These are phyloP conservation scores for Phialophora chinensis DNA, from an alignment of 2,329 filamentous ascomycete genomes.

Conservation along the genomic window DNA sequence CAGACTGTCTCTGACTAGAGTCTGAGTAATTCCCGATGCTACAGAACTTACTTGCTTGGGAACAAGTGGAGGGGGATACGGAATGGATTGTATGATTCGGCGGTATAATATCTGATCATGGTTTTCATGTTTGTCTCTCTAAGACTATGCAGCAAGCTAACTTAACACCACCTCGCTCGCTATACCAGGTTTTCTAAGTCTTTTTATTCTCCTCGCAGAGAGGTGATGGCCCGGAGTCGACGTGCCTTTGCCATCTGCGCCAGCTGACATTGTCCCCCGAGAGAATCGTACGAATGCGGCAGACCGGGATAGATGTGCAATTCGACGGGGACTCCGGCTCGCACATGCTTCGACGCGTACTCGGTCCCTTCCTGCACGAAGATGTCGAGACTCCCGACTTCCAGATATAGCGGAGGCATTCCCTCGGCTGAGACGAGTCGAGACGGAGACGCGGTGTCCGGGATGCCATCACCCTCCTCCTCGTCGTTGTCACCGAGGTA, in stretches of 20 bases:
- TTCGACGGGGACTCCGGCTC: constrained; percentile 52
- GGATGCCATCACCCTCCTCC: constrained; percentile 44
- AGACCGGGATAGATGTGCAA: constrained; percentile 54
- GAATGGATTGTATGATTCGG: background rate
- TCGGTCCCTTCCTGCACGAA: constrained; percentile 52
- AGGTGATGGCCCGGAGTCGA: constrained; percentile 28
- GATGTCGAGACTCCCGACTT: constrained; percentile 52
- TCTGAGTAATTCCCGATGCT: background rate
- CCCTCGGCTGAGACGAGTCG: constrained; percentile 47
- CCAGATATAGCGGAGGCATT: constrained; percentile 54
- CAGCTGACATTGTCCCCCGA: constrained; percentile 31
- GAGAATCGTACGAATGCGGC: constrained; percentile 50
- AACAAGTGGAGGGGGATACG: background rate
- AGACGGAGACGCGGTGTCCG: constrained; percentile 46
- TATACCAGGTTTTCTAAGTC: background rate
- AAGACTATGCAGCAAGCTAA: background rate
- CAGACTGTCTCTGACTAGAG: background rate
- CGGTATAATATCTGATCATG: background rate
- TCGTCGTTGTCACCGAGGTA: constrained; percentile 41
- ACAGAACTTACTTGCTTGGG: background rate
- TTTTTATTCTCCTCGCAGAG: background rate
- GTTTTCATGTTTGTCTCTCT: background rate
- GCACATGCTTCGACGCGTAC: constrained; percentile 50
- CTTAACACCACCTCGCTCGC: background rate
- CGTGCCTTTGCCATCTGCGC: constrained; percentile 29